Percentiles rank a stretch among this genome's conserved stretches.
phyloP scores from a whole-genome alignment of 2,329 filamentous ascomycete species.

The Aureobasidium zeae region DNA sequence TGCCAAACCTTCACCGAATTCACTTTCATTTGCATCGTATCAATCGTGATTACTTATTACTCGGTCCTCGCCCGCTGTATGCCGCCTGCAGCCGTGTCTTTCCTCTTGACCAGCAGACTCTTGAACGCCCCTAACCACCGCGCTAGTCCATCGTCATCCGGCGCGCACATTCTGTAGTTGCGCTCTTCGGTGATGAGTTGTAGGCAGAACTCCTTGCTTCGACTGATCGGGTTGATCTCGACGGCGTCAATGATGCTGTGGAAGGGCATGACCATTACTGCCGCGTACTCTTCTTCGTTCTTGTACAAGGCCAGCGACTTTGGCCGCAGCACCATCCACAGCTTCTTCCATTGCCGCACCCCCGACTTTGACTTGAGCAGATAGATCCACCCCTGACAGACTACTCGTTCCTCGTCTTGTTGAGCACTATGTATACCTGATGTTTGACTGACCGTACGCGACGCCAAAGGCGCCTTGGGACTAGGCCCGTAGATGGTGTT shows the following conservation, averaged over 20 bases:
- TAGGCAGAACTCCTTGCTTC: conserved; percentile 75
- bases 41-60: conserved; percentile 5
- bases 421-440: conserved; percentile 45
- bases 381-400: conserved; percentile 87
- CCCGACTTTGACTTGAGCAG: conserved; percentile 74
- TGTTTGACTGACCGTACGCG: conserved; percentile 53
- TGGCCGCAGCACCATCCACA: conserved; percentile 85
- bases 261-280: conserved; percentile 71
- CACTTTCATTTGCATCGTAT: conserved; percentile 8
- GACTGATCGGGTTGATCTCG: conserved; percentile 80
- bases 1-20: too few species aligned
- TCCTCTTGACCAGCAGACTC: conserved; percentile 65
- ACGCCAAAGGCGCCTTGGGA: conserved; percentile 21
- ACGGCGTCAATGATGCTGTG: conserved; percentile 77
- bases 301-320: conserved; percentile 86
- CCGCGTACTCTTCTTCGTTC: conserved; percentile 80
- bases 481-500: conserved; percentile 26
- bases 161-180: conserved; percentile 46
- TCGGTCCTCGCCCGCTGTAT: conserved; percentile 10
- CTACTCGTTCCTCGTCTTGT: conserved; percentile 72
- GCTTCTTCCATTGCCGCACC: conserved; percentile 85
- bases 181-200: conserved; percentile 90
- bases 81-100: conserved; percentile 36
- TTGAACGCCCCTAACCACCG: conserved; percentile 87
- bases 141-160: conserved; percentile 71